A percentile compares a stretch with the other conserved stretches of the same genome.
Conservation (phyloP, 192 early-diverging fungal genomes). For the Coemansia sp. region DNA sequence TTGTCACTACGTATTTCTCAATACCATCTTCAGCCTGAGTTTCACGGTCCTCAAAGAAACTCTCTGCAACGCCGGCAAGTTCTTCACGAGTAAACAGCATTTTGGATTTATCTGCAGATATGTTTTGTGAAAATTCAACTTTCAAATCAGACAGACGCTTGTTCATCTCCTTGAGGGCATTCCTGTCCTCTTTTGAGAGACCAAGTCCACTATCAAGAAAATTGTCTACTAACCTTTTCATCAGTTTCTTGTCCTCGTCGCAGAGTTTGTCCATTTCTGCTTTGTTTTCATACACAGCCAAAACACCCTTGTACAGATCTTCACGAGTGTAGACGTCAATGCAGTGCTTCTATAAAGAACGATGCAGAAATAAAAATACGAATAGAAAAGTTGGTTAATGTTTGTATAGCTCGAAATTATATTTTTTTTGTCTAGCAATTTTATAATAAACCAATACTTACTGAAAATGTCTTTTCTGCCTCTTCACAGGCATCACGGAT, state of each 20-base stretch:
- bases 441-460: neutral
- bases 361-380: too few relatives aligned
- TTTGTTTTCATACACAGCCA: neutral
- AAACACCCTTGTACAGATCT: neutral
- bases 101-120: neutral
- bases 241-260: neutral
- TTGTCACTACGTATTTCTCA: constrained; percentile 59
- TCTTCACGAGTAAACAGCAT: constrained; percentile 47
- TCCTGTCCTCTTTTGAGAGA: neutral
- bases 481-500: neutral
- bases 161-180: neutral
- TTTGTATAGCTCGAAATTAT: neutral
- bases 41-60: constrained; percentile 60
- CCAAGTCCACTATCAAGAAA: neutral
- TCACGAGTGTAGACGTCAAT: neutral
- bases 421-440: too few relatives aligned
- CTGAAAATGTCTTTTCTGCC: neutral
- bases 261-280: neutral
- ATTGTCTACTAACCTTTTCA: neutral
- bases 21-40: constrained; percentile 57
- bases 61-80: constrained; percentile 65
- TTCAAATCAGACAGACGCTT: neutral
- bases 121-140: neutral
- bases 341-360: neutral
- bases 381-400: neutral